Percentiles rank a stretch among this genome's conserved stretches.
These are phyloP conservation scores for Fusarium haematococcum DNA, from an alignment of 2,329 filamentous ascomycete species.

Conservation along the genomic window DNA sequence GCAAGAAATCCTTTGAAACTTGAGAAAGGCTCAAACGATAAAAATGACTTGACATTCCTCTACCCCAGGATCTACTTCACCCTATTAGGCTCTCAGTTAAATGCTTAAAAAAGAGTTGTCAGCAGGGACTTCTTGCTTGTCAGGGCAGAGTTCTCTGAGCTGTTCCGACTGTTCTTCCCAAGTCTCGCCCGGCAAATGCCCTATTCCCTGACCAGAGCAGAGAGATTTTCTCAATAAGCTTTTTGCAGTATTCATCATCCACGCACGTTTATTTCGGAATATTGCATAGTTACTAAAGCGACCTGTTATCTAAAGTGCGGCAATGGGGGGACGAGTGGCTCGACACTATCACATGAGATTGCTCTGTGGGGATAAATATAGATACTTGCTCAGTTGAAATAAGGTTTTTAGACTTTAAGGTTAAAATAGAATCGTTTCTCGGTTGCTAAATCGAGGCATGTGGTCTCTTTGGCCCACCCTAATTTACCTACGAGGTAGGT, in stretches of 20 bases:
- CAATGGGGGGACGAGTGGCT: neutral
- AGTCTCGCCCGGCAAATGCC: neutral
- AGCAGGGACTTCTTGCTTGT: neutral
- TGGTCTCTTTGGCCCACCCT: neutral
- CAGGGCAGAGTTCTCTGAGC: neutral
- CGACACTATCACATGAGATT: neutral
- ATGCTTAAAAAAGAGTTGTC: neutral
- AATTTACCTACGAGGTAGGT: neutral
- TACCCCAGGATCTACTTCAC: neutral
- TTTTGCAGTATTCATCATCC: neutral
- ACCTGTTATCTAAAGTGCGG: neutral
- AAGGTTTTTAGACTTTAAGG: neutral
- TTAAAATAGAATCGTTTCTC: neutral
- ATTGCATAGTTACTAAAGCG: neutral
- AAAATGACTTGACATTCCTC: neutral
- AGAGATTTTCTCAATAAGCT: neutral
- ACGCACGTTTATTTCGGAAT: neutral
- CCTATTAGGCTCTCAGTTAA: neutral
- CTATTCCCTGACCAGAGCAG: neutral
- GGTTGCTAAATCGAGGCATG: neutral
- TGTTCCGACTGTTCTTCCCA: neutral
- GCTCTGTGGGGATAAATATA: neutral
- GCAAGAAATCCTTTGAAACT: neutral
- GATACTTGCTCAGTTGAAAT: neutral
- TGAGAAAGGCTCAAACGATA: neutral